phyloP scores from a whole-genome alignment of 176 grass and related monocot genomes.

The Coix lacrymajobi region DNA sequence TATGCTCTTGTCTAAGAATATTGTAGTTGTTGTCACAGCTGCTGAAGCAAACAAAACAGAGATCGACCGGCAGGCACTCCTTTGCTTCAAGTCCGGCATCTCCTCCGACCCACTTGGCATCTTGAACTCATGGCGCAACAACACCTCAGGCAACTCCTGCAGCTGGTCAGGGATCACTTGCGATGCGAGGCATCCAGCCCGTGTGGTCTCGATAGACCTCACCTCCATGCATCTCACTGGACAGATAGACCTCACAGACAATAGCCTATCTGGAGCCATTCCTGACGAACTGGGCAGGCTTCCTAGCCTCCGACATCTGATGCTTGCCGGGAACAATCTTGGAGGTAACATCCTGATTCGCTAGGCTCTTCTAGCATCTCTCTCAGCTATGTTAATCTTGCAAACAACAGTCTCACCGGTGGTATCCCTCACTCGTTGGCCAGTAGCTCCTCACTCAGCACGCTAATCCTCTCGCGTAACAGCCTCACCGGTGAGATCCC shows the following conservation, averaged over 20 bases:
- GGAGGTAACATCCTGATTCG: neutral
- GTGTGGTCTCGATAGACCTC: conserved; percentile 23
- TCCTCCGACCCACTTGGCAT: neutral
- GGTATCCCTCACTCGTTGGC: neutral
- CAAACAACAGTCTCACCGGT: conserved; percentile 19
- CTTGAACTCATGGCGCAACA: conserved; percentile 17
- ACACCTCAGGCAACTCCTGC: conserved; percentile 26
- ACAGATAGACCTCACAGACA: conserved; percentile 4
- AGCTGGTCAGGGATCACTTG: conserved; percentile 43
- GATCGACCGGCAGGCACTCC: conserved; percentile 13
- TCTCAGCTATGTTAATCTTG: neutral
- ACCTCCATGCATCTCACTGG: neutral
- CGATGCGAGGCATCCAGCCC: neutral
- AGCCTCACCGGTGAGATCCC: neutral
- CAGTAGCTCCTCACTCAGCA: neutral
- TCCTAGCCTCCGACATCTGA: neutral
- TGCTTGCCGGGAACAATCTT: neutral
- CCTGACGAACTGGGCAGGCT: neutral
- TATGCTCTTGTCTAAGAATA: neutral
- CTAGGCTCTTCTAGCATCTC: neutral
- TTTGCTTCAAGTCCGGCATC: conserved; percentile 37
- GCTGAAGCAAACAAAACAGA: neutral
- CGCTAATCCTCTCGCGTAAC: conserved; percentile 3
- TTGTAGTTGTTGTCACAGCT: no score
- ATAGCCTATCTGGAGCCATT: conserved; percentile 10